Percentiles rank a stretch among this genome's conserved stretches.
These are phyloP conservation scores for Streptanthus diversifolius DNA, from an alignment of 345 rosid species.

Conservation along the genomic window DNA sequence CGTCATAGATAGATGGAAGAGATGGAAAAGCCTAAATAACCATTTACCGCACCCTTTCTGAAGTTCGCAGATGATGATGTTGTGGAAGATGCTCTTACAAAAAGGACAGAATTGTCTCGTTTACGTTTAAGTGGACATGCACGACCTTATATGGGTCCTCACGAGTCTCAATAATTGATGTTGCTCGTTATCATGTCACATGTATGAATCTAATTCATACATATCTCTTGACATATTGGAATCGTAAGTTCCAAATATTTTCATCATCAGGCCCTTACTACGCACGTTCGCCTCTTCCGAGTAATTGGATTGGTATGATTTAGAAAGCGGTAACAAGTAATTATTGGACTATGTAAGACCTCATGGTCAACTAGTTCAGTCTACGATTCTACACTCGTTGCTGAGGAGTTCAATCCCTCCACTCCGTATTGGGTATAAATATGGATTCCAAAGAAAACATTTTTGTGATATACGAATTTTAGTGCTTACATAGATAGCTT, in stretches of 20 bases:
- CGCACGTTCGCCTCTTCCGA: no score
- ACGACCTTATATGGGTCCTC: constrained; percentile 24
- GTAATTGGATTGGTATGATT: neutral
- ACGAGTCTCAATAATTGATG: constrained; percentile 12
- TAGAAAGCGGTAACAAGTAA: neutral
- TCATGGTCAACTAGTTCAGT: neutral
- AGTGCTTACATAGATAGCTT: neutral
- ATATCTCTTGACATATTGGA: neutral
- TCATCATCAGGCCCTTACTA: no score
- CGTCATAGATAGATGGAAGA: neutral
- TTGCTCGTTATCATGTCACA: constrained; percentile 10
- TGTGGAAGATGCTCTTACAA: constrained; percentile 27
- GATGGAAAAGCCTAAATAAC: constrained; percentile 4
- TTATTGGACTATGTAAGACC: neutral
- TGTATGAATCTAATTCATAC: neutral
- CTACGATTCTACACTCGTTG: constrained; percentile 5
- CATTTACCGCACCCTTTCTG: constrained; percentile 9
- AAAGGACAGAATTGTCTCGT: constrained; percentile 31
- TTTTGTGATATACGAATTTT: neutral
- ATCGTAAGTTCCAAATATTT: no score
- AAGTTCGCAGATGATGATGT: neutral
- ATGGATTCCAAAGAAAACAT: neutral
- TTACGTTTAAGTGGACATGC: constrained; percentile 20
- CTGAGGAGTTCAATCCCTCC: neutral
- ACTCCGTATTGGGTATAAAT: neutral